These are phyloP conservation scores for Medicago lupulina DNA, from an alignment of 306 rosid genomes.

Conservation along the genomic window DNA sequence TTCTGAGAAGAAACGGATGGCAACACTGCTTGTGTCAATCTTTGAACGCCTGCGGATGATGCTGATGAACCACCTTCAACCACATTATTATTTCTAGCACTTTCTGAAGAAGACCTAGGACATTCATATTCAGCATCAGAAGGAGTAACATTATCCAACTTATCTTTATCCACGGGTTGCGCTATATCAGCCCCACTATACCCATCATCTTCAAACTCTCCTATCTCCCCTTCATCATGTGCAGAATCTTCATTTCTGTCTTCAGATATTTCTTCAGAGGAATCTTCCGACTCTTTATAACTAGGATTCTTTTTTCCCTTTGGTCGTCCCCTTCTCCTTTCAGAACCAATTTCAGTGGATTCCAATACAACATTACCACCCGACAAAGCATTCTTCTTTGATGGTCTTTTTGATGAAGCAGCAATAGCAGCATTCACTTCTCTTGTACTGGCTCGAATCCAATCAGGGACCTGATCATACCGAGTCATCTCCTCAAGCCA, in stretches of 20 bases:
- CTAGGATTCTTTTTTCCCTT: slow-evolving; percentile 70
- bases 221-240: slow-evolving; percentile 84
- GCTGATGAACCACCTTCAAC: slow-evolving; percentile 79
- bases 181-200: slow-evolving; percentile 71
- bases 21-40: slow-evolving; percentile 60
- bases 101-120: slow-evolving; percentile 64
- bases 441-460: slow-evolving; percentile 85
- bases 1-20: slow-evolving; percentile 85
- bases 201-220: slow-evolving; percentile 87
- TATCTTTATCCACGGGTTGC: slow-evolving; percentile 58
- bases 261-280: slow-evolving; percentile 86
- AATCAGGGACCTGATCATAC: slow-evolving; percentile 84
- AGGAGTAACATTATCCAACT: slow-evolving; percentile 62
- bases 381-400: slow-evolving; percentile 66
- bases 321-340: slow-evolving; percentile 86
- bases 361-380: slow-evolving; percentile 65
- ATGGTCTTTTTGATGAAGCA: slow-evolving; percentile 75
- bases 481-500: slow-evolving; percentile 89
- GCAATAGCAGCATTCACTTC: slow-evolving; percentile 84
- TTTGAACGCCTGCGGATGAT: slow-evolving; percentile 76
- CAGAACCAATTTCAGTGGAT: slow-evolving; percentile 78
- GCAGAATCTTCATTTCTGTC: slow-evolving; percentile 83
- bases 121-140: slow-evolving; percentile 66
- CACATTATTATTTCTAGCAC: slow-evolving; percentile 54
- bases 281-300: slow-evolving; percentile 92